A percentile compares a stretch with the other conserved stretches of the same genome.
These are phyloP conservation scores for Colletotrichum cordylinicola DNA, from an alignment of 2,329 filamentous ascomycete genomes.

Conservation along the genomic window DNA sequence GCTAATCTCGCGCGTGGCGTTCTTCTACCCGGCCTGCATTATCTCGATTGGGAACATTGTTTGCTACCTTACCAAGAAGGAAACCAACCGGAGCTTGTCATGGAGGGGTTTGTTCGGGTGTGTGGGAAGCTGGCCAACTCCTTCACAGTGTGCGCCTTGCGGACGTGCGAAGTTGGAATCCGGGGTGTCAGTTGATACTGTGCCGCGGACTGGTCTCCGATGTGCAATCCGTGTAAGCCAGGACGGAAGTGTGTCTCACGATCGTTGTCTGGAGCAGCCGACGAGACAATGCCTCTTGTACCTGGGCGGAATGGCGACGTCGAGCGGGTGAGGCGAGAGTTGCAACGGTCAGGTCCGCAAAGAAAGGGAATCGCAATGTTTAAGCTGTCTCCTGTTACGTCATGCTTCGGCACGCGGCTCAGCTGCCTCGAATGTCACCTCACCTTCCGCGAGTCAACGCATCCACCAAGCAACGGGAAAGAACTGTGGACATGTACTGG, in stretches of 20 bases:
- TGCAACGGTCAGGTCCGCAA: neutral
- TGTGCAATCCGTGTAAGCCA: neutral
- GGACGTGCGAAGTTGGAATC: constrained; percentile 20
- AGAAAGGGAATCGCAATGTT: neutral
- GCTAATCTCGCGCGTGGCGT: neutral
- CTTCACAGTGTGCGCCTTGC: constrained; percentile 20
- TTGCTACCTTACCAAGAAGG: constrained; percentile 9
- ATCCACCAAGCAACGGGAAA: neutral
- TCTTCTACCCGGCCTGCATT: neutral
- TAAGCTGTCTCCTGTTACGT: neutral
- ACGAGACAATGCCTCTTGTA: neutral
- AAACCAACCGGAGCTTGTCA: constrained; percentile 19
- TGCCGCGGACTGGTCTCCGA: constrained; percentile 12
- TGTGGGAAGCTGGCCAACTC: constrained; percentile 9
- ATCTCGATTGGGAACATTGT: constrained; percentile 12
- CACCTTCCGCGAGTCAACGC: neutral
- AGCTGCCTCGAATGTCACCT: neutral
- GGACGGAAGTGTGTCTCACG: neutral
- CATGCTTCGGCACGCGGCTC: neutral
- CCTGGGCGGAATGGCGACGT: neutral
- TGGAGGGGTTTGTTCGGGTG: constrained; percentile 11
- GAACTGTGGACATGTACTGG: neutral
- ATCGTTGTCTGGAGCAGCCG: neutral
- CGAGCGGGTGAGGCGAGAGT: neutral
- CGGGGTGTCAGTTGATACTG: constrained; percentile 14